Base-by-base conservation (phyloP, 225 moss, liverwort and hornwort genomes). In the Sphagnum contortum region DNA sequence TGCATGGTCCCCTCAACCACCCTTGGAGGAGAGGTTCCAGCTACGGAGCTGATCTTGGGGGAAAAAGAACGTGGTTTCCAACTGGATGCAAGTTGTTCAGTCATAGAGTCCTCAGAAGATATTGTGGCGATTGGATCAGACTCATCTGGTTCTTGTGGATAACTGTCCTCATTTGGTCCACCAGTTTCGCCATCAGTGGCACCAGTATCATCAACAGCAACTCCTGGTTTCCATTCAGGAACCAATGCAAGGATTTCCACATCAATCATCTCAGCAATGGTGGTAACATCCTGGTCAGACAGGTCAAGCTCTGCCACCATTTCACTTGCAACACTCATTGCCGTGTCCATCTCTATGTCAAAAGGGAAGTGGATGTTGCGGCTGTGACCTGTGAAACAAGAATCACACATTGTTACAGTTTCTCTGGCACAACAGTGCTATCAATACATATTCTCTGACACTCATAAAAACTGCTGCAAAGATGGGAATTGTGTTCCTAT, bases 331-430 rank as follows among this genome's bases (percentile, higher is more conserved):
- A 96, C 96, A 57, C 92, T 90, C 92, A 90, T 84, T 67, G 90
- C 90, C 61, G 87, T 91, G 63, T 98, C 96, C 59, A 80, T 85
- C 61, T 91, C 92, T 66, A 98, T 77, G 60, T 89, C 90, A 74
- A 98, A 98, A 48, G 96, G 96, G 72, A 98, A 98, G 74, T 98
- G 92, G 45, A 98, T 91, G 67, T 98, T 91, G 53, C 96, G 87
- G 63, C 85, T 83, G 64, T 90, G 85, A 71, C 96, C 96, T 87
- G 76, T 71, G 72, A 65, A 74, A 70, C 11, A 47, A 29, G 74
- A 50, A 46, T 3, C 13, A 13, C 9, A 47, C 51, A 63, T 3
- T 70, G 47, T 55, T 8, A 55, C 55, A 55, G 9, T 55, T 12
- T 8, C 12, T 12, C 55, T 55, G 55, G 55, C 12, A 12, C 55